phyloP scores from a whole-genome alignment of 805 yeast genomes.

The Candida ortonii region DNA sequence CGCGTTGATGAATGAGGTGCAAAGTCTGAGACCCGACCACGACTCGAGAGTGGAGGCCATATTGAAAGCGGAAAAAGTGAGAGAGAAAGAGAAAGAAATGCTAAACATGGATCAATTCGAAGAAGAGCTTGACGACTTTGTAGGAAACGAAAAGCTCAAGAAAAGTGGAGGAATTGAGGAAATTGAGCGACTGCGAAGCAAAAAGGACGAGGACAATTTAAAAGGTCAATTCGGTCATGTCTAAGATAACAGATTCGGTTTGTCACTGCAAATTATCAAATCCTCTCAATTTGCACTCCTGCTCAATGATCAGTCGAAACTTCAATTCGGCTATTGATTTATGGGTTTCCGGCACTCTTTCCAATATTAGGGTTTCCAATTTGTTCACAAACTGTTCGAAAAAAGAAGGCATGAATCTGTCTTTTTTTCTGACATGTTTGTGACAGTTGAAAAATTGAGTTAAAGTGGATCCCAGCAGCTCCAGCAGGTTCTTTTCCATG shows the following conservation, averaged over 20 bases:
- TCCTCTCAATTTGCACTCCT: no score
- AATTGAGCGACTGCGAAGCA: slow-evolving; percentile 63
- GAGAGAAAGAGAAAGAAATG: slow-evolving; percentile 66
- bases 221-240: slow-evolving; percentile 40
- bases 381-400: slow-evolving; percentile 2
- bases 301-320: no score
- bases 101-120: slow-evolving; percentile 63
- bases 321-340: no score
- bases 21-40: slow-evolving; percentile 77
- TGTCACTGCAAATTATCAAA: no score
- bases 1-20: slow-evolving; percentile 78
- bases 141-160: slow-evolving; percentile 70
- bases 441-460: slow-evolving; percentile 20
- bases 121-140: slow-evolving; percentile 83
- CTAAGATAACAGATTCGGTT: no score
- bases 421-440: slow-evolving; percentile 10
- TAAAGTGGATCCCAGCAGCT: slow-evolving; percentile 18
- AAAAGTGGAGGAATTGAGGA: slow-evolving; percentile 90
- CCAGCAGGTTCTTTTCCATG: slow-evolving; percentile 17
- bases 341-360: no score
- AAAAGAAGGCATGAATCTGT: slow-evolving; percentile 3
- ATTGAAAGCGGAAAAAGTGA: slow-evolving; percentile 75
- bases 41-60: slow-evolving; percentile 85
- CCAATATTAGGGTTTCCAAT: not conserved
- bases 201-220: slow-evolving; percentile 70